A percentile compares a stretch with the other conserved stretches of the same genome.
These are phyloP conservation scores for Coemansia sp. DNA, from an alignment of 192 early-diverging fungal genomes.

Conservation along the genomic window DNA sequence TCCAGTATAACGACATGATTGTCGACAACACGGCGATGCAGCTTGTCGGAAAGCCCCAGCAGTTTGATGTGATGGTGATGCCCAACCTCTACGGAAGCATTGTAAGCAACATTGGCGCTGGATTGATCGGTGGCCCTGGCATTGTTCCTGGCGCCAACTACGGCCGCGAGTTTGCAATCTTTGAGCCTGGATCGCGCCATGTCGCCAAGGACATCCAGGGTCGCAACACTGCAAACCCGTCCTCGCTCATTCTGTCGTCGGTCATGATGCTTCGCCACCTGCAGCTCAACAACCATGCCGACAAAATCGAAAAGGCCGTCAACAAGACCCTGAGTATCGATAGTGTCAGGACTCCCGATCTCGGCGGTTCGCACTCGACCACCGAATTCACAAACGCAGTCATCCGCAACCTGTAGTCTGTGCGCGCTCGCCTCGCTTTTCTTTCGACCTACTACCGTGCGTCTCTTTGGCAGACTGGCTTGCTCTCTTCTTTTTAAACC, in stretches of 20 bases:
- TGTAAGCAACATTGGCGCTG: constrained; percentile 97
- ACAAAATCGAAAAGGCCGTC: constrained; percentile 88
- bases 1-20: constrained; percentile 98
- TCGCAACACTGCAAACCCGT: constrained; percentile 94
- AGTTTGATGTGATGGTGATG: constrained; percentile 99
- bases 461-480: neutral
- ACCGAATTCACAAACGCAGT: constrained; percentile 94
- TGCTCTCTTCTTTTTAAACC: neutral
- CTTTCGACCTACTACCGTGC: neutral
- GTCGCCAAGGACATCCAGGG: constrained; percentile 96
- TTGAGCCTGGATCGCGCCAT: constrained; percentile 98
- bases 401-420: constrained; percentile 60
- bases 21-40: constrained; percentile 99
- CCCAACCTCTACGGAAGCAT: constrained; percentile 99
- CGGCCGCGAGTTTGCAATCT: constrained; percentile 95
- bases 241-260: constrained; percentile 88
- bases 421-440: too few relatives aligned
- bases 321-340: constrained; percentile 84
- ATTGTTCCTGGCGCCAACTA: constrained; percentile 98
- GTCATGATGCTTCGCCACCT: constrained; percentile 97
- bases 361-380: constrained; percentile 85
- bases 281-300: constrained; percentile 85
- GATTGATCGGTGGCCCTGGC: constrained; percentile 93
- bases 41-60: constrained; percentile 94
- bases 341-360: constrained; percentile 78